phyloP scores from a whole-genome alignment of 2,329 filamentous ascomycete genomes.

The Pseudocercospora fijiensis region DNA sequence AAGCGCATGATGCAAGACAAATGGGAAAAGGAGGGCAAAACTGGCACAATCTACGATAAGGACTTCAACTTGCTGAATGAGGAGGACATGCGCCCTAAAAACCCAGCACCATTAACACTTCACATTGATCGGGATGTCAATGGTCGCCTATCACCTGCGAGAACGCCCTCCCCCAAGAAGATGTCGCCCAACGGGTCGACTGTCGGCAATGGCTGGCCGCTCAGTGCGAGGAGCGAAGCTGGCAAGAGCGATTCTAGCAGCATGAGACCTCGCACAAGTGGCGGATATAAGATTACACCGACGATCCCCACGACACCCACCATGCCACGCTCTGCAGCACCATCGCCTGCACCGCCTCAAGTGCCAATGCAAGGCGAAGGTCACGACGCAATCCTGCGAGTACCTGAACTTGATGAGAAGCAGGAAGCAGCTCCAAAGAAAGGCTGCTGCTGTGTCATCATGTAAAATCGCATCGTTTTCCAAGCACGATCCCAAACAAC shows the following conservation, averaged over 20 bases:
- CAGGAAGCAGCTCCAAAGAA: slow-evolving; percentile 56
- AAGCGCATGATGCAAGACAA: slow-evolving; percentile 88
- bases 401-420: slow-evolving; percentile 57
- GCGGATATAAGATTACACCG: slow-evolving; percentile 50
- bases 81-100: slow-evolving; percentile 53
- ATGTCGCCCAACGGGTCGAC: slow-evolving; percentile 20
- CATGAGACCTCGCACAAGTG: slow-evolving; percentile 43
- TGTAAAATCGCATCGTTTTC: slow-evolving; percentile 54
- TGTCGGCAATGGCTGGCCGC: slow-evolving; percentile 30
- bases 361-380: slow-evolving; percentile 38
- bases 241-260: slow-evolving; percentile 30
- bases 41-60: slow-evolving; percentile 80
- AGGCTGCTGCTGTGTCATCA: slow-evolving; percentile 71
- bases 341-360: slow-evolving; percentile 20
- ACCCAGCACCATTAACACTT: slow-evolving; percentile 35
- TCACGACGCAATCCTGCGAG: slow-evolving; percentile 49
- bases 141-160: slow-evolving; percentile 2
- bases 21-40: slow-evolving; percentile 89
- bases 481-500: neutral
- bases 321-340: slow-evolving; percentile 22
- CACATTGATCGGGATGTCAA: slow-evolving; percentile 5
- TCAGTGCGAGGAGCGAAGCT: slow-evolving; percentile 30
- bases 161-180: slow-evolving; percentile 16
- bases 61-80: slow-evolving; percentile 79
- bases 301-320: slow-evolving; percentile 38